A percentile compares a stretch with the other conserved stretches of the same genome.
Conservation (phyloP, 2,329 filamentous ascomycete genomes). For the Akanthomyces dipterigenus region DNA sequence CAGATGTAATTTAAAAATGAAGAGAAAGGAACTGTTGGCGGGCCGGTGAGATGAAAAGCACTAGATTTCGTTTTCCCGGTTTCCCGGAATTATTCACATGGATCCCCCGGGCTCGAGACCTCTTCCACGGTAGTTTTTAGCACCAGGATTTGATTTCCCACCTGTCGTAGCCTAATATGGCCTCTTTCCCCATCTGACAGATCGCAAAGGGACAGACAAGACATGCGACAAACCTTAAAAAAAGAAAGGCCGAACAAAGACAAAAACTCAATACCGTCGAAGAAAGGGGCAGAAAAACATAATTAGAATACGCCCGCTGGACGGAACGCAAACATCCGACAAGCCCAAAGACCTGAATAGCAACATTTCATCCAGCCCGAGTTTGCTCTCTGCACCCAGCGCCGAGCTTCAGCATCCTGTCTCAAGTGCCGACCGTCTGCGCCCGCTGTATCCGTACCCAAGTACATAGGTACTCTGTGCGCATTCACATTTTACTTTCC, state of each 20-base stretch:
- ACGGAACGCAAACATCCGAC: not conserved
- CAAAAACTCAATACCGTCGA: not conserved
- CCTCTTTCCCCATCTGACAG: slow-evolving; percentile 5
- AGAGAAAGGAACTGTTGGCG: not conserved
- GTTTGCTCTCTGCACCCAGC: slow-evolving; percentile 3
- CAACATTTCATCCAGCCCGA: not conserved
- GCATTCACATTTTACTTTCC: not conserved
- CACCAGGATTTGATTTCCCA: not conserved
- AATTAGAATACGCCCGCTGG: not conserved
- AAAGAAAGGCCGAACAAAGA: not conserved
- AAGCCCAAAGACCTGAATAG: not conserved
- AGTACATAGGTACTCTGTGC: not conserved
- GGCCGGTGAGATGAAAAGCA: not conserved
- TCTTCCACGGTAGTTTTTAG: not conserved
- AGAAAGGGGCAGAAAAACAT: not conserved
- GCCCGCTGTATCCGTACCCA: not conserved
- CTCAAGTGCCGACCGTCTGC: not conserved
- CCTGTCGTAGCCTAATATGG: not conserved
- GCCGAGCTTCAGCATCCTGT: not conserved
- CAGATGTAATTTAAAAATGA: not conserved
- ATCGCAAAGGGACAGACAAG: not conserved
- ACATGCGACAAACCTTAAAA: not conserved
- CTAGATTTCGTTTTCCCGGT: not conserved
- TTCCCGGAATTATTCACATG: not conserved
- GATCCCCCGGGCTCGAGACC: not conserved